Conservation (phyloP, 2,329 filamentous ascomycete species). For the Aureobasidium sp. region DNA sequence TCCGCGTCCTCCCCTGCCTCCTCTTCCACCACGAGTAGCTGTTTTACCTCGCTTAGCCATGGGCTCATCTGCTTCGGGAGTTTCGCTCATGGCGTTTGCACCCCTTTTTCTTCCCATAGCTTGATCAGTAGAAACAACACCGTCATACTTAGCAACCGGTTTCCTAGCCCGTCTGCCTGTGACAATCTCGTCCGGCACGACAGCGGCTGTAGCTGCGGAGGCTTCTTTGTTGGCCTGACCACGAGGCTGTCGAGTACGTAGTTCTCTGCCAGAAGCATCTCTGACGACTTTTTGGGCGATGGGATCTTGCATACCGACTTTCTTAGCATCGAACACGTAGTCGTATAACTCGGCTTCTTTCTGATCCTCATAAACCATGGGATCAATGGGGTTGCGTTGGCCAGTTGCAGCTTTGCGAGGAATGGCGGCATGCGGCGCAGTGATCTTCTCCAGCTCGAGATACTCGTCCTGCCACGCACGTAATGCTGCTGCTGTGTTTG, state of each 20-base stretch:
- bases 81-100: slow-evolving; percentile 17
- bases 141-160: slow-evolving; percentile 19
- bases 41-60: slow-evolving; percentile 11
- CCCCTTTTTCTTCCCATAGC: slow-evolving; percentile 15
- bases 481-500: slow-evolving; percentile 47
- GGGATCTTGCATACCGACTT: slow-evolving; percentile 49
- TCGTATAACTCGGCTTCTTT: slow-evolving; percentile 56
- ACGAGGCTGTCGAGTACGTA: slow-evolving; percentile 39
- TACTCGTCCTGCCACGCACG: slow-evolving; percentile 55
- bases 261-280: slow-evolving; percentile 40
- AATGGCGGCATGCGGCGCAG: slow-evolving; percentile 44
- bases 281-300: slow-evolving; percentile 45
- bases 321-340: slow-evolving; percentile 50
- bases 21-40: slow-evolving; percentile 11
- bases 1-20: slow-evolving; percentile 14
- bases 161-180: slow-evolving; percentile 16
- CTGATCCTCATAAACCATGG: slow-evolving; percentile 50
- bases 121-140: slow-evolving; percentile 12
- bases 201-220: slow-evolving; percentile 29
- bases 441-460: slow-evolving; percentile 47
- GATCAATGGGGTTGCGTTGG: slow-evolving; percentile 39
- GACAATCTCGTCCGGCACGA: slow-evolving; percentile 16
- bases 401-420: slow-evolving; percentile 47
- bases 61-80: slow-evolving; percentile 17
- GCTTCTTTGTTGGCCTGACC: slow-evolving; percentile 16